Conservation (phyloP, 2,329 filamentous ascomycete genomes). For the Cordyceps pruinosa region DNA sequence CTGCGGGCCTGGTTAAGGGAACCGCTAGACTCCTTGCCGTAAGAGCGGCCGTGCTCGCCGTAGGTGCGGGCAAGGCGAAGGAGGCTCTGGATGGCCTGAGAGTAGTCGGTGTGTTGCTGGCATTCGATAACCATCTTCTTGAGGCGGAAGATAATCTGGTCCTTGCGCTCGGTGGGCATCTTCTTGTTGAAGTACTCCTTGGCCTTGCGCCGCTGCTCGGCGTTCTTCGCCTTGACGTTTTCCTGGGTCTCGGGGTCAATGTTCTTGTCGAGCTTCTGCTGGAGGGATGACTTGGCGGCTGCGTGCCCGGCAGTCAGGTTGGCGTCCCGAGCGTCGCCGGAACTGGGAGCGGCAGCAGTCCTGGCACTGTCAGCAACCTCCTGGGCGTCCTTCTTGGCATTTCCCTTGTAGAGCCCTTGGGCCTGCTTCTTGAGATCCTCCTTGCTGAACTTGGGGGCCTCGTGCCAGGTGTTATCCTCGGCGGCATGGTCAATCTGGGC, state of each 20-base stretch:
- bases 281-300: constrained; percentile 36
- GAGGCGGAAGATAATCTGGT: constrained; percentile 83
- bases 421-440: constrained; percentile 62
- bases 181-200: constrained; percentile 77
- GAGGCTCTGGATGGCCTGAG: constrained; percentile 82
- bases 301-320: constrained; percentile 36
- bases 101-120: constrained; percentile 90
- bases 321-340: constrained; percentile 43
- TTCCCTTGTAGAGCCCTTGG: constrained; percentile 53
- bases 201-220: constrained; percentile 42
- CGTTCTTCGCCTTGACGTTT: constrained; percentile 36
- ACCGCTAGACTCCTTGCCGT: constrained; percentile 58
- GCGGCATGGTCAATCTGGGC: constrained; percentile 75
- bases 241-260: constrained; percentile 58
- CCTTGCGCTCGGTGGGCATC: constrained; percentile 85
- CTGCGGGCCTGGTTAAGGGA: constrained; percentile 68
- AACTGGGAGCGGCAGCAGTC: constrained; percentile 43
- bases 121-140: constrained; percentile 98
- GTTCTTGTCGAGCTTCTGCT: constrained; percentile 54
- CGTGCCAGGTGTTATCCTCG: constrained; percentile 89
- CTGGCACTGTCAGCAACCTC: constrained; percentile 52
- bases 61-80: constrained; percentile 82
- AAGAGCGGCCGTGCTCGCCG: constrained; percentile 60
- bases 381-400: constrained; percentile 50
- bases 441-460: constrained; percentile 68